A percentile compares a stretch with the other conserved stretches of the same genome.
phyloP scores from a whole-genome alignment of 192 early-diverging fungal genomes.

The Entophlyctis luteolus region DNA sequence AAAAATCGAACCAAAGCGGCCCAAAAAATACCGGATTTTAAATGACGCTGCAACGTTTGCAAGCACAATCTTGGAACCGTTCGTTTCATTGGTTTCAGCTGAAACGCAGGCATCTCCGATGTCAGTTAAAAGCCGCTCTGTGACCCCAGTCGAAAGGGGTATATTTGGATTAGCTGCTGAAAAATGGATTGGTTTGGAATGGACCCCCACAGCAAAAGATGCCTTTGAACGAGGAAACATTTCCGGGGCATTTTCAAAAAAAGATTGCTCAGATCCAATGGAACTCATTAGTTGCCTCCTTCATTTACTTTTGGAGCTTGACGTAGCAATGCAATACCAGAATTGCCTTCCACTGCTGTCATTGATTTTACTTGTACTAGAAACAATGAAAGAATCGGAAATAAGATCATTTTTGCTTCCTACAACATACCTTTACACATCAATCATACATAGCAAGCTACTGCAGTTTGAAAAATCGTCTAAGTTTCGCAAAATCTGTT shows the following conservation, averaged over 20 bases:
- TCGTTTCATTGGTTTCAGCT: not conserved
- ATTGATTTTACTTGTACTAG: not conserved
- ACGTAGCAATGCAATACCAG: not conserved
- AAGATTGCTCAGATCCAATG: not conserved
- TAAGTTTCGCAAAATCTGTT: conserved; percentile 1
- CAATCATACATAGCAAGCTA: conserved; percentile 14
- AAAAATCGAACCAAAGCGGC: not conserved
- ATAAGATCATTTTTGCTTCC: not conserved
- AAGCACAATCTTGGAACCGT: not conserved
- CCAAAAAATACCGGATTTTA: not conserved
- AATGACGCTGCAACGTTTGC: not conserved
- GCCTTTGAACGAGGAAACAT: not conserved
- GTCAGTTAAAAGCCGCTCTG: not conserved
- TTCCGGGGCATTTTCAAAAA: not conserved
- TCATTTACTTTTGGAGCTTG: not conserved
- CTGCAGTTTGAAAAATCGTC: conserved; percentile 2
- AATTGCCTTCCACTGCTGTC: conserved; percentile 6
- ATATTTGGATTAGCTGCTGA: not conserved
- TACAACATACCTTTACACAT: not conserved
- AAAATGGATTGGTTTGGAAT: conserved; percentile 21
- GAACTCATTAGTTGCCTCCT: conserved; percentile 7
- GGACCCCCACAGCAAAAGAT: conserved; percentile 1
- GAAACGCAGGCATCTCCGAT: not conserved
- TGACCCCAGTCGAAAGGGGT: not conserved
- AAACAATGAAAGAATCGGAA: not conserved